These are phyloP conservation scores for Xylaria sp. DNA, from an alignment of 2,329 filamentous ascomycete genomes.

Conservation along the genomic window DNA sequence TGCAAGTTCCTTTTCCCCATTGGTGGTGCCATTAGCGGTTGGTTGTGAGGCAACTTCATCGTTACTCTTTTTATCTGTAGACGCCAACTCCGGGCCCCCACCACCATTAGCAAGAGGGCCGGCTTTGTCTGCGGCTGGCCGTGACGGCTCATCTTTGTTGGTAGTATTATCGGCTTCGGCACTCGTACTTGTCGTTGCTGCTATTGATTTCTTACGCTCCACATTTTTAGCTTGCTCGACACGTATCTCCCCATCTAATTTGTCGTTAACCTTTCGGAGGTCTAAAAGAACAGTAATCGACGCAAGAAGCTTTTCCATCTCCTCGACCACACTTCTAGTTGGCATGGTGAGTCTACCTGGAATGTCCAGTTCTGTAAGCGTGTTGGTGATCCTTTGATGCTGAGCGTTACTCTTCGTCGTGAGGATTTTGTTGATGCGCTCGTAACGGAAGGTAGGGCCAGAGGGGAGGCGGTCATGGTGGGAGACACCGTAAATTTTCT, in stretches of 20 bases:
- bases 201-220: constrained; percentile 57
- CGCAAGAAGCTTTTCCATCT: constrained; percentile 76
- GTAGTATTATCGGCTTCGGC: not conserved
- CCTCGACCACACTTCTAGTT: constrained; percentile 74
- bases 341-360: constrained; percentile 77
- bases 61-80: not conserved
- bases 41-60: constrained; percentile 18
- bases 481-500: constrained; percentile 83
- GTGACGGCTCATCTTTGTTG: constrained; percentile 3
- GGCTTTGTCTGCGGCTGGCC: not conserved
- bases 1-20: constrained; percentile 3
- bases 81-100: not conserved
- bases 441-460: constrained; percentile 89
- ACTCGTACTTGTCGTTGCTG: not conserved
- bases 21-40: constrained; percentile 34
- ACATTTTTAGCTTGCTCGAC: constrained; percentile 66
- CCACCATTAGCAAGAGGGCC: constrained; percentile 7
- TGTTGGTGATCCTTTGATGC: constrained; percentile 77
- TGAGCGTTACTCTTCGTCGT: constrained; percentile 80
- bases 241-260: constrained; percentile 77
- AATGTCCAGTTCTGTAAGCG: constrained; percentile 77
- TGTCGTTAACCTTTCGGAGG: constrained; percentile 77
- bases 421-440: constrained; percentile 81
- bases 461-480: constrained; percentile 85
- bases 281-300: constrained; percentile 77